Percentiles rank a stretch among this genome's conserved stretches.
Conservation (phyloP, 176 grass and related monocot species). For the Stipa capillata region DNA sequence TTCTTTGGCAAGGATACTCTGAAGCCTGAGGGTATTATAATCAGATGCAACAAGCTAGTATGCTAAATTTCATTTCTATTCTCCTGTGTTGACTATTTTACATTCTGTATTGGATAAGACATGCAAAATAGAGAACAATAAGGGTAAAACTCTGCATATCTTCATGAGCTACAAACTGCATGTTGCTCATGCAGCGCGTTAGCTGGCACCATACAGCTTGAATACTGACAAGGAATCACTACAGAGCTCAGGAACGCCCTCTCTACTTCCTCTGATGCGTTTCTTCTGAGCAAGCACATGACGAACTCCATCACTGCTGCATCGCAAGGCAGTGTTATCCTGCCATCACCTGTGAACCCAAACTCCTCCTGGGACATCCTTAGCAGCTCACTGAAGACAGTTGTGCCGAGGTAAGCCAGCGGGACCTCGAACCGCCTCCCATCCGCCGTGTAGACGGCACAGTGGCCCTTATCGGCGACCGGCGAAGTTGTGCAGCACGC, state of each 20-base stretch:
- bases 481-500: neutral
- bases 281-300: slow-evolving; percentile 38
- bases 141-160: neutral
- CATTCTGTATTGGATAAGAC: neutral
- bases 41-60: neutral
- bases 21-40: too few species aligned
- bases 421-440: slow-evolving; percentile 43
- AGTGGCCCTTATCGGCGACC: slow-evolving; percentile 34
- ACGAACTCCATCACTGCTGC: slow-evolving; percentile 28
- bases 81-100: neutral
- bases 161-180: slow-evolving; percentile 11
- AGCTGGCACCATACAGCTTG: neutral
- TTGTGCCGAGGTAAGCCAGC: slow-evolving; percentile 23
- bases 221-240: neutral
- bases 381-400: slow-evolving; percentile 31
- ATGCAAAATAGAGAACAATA: neutral
- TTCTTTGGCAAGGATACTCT: too few species aligned
- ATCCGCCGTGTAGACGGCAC: slow-evolving; percentile 26
- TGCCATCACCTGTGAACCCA: slow-evolving; percentile 23
- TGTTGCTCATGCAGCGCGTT: neutral
- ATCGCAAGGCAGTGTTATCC: slow-evolving; percentile 50
- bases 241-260: slow-evolving; percentile 40
- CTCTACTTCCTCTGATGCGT: slow-evolving; percentile 32
- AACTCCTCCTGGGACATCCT: slow-evolving; percentile 44
- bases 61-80: neutral